phyloP scores from a whole-genome alignment of 2,329 filamentous ascomycete species.

The Monosporascus sp. region DNA sequence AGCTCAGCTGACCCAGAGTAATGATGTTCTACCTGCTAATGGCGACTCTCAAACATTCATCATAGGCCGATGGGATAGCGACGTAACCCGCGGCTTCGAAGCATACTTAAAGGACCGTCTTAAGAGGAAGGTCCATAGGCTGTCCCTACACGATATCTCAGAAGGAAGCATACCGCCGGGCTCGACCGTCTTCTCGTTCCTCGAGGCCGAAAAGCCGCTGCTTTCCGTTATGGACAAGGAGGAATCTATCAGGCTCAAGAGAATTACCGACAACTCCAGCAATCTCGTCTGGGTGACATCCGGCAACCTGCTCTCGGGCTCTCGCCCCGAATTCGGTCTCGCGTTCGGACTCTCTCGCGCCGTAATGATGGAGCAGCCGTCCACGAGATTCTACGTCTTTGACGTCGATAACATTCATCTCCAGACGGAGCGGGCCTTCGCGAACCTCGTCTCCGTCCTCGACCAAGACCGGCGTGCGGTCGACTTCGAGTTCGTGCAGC shows the following conservation, averaged over 20 bases:
- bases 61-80: no score
- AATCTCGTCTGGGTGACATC: background rate
- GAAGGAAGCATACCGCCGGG: background rate
- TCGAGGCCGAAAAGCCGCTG: background rate
- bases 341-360: slow-evolving; percentile 9
- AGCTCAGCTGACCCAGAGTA: no score
- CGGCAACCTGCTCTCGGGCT: background rate
- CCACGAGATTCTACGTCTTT: slow-evolving; percentile 3
- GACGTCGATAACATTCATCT: slow-evolving; percentile 3
- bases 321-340: background rate
- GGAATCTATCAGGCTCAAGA: background rate
- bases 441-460: background rate
- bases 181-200: background rate
- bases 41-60: no score
- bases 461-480: background rate
- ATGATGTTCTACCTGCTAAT: no score
- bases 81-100: no score
- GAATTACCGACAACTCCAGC: background rate
- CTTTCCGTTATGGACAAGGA: background rate
- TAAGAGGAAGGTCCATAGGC: background rate
- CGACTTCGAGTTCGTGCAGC: slow-evolving; percentile 5
- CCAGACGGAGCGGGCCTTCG: background rate
- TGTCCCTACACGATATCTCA: background rate
- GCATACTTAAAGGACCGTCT: no score
- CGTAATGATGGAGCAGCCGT: slow-evolving; percentile 13